These are phyloP conservation scores for Tolypocladium guangdongense DNA, from an alignment of 2,329 filamentous ascomycete species.

Conservation along the genomic window DNA sequence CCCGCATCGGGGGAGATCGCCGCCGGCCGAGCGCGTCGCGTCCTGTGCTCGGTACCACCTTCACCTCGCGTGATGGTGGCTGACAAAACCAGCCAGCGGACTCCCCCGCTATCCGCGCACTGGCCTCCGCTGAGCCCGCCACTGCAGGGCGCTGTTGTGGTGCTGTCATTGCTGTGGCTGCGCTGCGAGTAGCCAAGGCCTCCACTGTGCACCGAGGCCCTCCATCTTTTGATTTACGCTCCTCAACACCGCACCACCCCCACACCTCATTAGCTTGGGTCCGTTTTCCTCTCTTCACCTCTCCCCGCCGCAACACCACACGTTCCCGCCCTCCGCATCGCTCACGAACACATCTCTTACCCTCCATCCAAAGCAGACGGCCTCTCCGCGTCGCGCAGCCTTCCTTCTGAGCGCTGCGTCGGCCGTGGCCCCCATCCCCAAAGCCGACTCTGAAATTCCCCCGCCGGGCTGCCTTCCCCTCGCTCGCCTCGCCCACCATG, in stretches of 20 bases:
- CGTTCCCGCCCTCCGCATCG: neutral
- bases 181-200: neutral
- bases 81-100: neutral
- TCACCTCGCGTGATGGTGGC: neutral
- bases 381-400: constrained; percentile 12
- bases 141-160: neutral
- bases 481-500: constrained; percentile 37
- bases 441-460: constrained; percentile 10
- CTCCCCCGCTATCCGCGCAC: neutral
- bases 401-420: constrained; percentile 13
- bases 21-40: too few species aligned
- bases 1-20: neutral
- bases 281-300: neutral
- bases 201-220: neutral
- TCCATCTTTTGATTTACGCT: constrained; percentile 5
- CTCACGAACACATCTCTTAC: neutral
- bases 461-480: constrained; percentile 18
- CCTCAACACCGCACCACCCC: constrained; percentile 1
- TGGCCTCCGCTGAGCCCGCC: neutral
- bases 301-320: neutral
- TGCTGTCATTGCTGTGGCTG: neutral
- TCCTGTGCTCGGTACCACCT: neutral
- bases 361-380: constrained; percentile 1
- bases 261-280: constrained; percentile 2
- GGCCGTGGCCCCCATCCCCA: constrained; percentile 10